A percentile compares a stretch with the other conserved stretches of the same genome.
phyloP scores from a whole-genome alignment of 176 grass and related monocot genomes.

The Carex pumila region DNA sequence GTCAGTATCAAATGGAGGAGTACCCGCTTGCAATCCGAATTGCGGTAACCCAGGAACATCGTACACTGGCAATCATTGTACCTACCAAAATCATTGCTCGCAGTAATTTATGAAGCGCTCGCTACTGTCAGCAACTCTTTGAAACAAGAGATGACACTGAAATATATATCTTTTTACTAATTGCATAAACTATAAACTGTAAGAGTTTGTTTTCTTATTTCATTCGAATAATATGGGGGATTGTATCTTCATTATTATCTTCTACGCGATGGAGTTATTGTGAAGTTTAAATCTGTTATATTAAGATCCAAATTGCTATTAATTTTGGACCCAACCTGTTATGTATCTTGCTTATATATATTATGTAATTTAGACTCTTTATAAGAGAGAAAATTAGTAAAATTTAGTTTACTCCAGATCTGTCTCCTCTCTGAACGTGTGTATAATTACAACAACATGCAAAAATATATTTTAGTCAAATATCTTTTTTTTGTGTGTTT shows the following conservation, averaged over 20 bases:
- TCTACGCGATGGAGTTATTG: neutral
- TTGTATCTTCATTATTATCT: neutral
- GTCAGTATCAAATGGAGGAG: neutral
- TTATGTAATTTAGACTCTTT: too few relatives aligned
- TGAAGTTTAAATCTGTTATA: neutral
- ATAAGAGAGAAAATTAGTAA: too few relatives aligned
- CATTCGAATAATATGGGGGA: neutral
- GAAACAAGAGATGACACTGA: neutral
- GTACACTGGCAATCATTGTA: neutral
- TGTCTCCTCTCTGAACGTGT: too few relatives aligned
- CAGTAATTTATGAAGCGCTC: neutral
- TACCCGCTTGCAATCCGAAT: neutral
- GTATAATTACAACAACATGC: too few relatives aligned
- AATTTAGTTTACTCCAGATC: too few relatives aligned
- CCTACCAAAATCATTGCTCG: neutral
- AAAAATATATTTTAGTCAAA: too few relatives aligned
- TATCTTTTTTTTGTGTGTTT: too few relatives aligned
- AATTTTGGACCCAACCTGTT: too few relatives aligned
- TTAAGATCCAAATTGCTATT: too few relatives aligned
- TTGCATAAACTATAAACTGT: neutral
- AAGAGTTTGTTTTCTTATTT: neutral
- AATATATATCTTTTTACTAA: neutral
- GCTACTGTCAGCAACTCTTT: neutral
- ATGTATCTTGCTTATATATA: too few relatives aligned
- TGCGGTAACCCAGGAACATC: neutral